Conservation (phyloP, 352 stramenopile species). For the Phytopythium aichiense region DNA sequence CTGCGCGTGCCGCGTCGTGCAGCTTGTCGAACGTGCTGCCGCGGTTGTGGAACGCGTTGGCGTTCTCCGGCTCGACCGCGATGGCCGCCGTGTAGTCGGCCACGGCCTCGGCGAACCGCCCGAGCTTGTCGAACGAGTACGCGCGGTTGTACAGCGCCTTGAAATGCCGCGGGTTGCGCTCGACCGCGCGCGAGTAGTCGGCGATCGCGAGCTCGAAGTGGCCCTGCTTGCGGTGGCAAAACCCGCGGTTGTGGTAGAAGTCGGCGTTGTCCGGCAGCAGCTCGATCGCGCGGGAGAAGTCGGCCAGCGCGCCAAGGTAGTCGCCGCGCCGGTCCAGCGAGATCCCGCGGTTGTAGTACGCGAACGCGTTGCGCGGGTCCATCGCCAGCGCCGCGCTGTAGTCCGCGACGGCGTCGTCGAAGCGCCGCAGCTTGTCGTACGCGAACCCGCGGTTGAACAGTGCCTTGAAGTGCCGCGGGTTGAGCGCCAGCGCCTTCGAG, state of each 20-base stretch:
- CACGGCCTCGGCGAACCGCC: constrained; percentile 55
- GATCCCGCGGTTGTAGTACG: constrained; percentile 83
- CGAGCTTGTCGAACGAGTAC: constrained; percentile 85
- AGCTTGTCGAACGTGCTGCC: constrained; percentile 81
- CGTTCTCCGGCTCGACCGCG: constrained; percentile 58
- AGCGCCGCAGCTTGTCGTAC: constrained; percentile 73
- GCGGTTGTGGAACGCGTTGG: constrained; percentile 82
- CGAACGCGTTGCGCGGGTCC: constrained; percentile 71
- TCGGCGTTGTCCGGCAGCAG: constrained; percentile 70
- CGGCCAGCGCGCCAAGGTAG: constrained; percentile 73
- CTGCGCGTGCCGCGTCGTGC: constrained; percentile 24
- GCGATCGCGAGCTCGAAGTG: constrained; percentile 74
- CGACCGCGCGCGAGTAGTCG: constrained; percentile 74
- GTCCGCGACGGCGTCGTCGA: constrained; percentile 74
- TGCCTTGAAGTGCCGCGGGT: constrained; percentile 84
- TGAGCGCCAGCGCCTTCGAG: constrained; percentile 61
- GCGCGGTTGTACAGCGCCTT: constrained; percentile 89
- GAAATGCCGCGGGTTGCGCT: constrained; percentile 72
- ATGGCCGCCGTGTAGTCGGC: constrained; percentile 77
- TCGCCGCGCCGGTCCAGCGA: constrained; percentile 79
- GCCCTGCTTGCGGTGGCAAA: constrained; percentile 79
- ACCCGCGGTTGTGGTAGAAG: constrained; percentile 83
- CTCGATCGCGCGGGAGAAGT: constrained; percentile 81
- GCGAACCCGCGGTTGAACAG: constrained; percentile 88
- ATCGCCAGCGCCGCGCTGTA: constrained; percentile 68